Conservation (phyloP, 345 rosid species). For the Theobroma cacao region DNA sequence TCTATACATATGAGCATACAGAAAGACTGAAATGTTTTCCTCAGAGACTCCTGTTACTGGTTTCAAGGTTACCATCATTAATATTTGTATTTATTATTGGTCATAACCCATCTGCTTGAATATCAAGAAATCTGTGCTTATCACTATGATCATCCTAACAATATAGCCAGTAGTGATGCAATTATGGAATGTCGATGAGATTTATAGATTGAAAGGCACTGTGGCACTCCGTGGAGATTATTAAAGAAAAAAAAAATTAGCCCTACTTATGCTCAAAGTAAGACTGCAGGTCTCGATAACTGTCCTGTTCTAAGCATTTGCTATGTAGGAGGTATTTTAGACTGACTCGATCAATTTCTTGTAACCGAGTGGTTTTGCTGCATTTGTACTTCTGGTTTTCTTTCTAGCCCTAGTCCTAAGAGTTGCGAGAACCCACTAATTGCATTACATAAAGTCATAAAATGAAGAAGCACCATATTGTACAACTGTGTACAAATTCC, state of each 20-base stretch:
- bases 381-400: not conserved
- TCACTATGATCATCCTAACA: no score
- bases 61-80: not conserved
- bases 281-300: not conserved
- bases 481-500: not conserved
- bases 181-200: not conserved
- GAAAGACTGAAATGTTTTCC: no score
- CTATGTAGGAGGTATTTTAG: not conserved
- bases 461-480: not conserved
- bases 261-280: not conserved
- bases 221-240: not conserved
- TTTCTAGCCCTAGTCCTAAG: not conserved
- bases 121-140: no score
- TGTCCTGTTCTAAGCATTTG: not conserved
- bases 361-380: not conserved
- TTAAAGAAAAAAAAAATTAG: not conserved
- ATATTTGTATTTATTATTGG: no score
- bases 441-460: not conserved
- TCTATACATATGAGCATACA: no score
- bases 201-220: not conserved
- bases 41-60: no score
- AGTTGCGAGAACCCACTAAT: not conserved
- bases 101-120: no score
- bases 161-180: not conserved
- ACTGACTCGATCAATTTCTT: no score